Evolutionary conservation across 106 monocot species (phyloP), one percentile per base, ranked within the genome.

Genomic region (Dioscorea dumetorum): DNA sequence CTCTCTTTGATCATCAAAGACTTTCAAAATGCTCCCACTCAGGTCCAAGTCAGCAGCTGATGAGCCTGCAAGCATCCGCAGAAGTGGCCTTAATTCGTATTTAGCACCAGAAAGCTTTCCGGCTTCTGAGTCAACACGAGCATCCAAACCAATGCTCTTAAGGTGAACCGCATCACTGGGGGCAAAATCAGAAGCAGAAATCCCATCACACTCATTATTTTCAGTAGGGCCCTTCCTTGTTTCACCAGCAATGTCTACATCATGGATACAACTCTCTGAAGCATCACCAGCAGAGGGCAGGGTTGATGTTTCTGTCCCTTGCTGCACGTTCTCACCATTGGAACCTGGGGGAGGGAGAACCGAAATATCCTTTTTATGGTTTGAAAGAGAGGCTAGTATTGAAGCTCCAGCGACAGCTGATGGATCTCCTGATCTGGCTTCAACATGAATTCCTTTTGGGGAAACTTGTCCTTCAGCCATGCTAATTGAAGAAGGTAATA

Each of bases 371-470:
- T 93, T 79, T 57, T 69, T 78, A 72, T 76, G 71, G 81, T 79
- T 81, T 35, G 86, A 93, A 48, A 88, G 33, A 61, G 97, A 87
- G 58, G 87, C 90, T 19, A 93, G 70, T 75, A 87, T 77, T 74
- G 87, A 82, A 68, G 92, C 87, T 24, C 85, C 90, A 81, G 87
- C 84, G 62, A 83, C 77, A 69, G 78, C 83, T 60, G 83, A 90
- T 13, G 80, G 67, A 49, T 99, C 93, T 51, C 82, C 78, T 56
- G 76, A 60, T 79, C 75, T 79, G 9, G 71, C 57, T 50, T 81
- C 79, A 33, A 74, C 72, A 12, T 82, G 83, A 64, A 84, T 19
- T 54, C 74, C 86, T 61, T 82, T 86, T 31, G 65, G 20, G 19
- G 57, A 62, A 71, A 63, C 67, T 17, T 74, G 70, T 58, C 72